Conservation (phyloP, 306 rosid genomes). For the Corylus heterophylla region DNA sequence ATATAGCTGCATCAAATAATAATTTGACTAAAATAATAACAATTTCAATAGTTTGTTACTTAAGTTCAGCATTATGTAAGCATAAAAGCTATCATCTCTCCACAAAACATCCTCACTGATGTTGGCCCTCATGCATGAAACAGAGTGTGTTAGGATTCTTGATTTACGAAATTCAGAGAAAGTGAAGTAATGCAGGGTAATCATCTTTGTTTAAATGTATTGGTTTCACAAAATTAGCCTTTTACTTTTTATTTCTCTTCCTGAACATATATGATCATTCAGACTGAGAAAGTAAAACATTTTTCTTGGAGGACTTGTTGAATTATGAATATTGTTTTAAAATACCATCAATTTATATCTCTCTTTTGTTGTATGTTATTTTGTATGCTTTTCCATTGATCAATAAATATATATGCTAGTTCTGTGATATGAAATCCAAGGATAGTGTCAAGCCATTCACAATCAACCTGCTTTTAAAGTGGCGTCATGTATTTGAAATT, state of each 20-base stretch:
- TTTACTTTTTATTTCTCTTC: not conserved
- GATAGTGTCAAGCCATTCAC: not conserved
- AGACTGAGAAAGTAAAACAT: not conserved
- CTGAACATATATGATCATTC: not conserved
- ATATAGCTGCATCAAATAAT: not conserved
- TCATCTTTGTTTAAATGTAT: not conserved
- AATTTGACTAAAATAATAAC: not conserved
- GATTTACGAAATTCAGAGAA: not conserved
- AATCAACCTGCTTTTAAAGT: conserved; percentile 8
- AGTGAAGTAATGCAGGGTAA: not conserved
- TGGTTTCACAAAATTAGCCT: not conserved
- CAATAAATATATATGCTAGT: not conserved
- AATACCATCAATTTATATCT: not conserved
- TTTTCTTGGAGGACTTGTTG: not conserved
- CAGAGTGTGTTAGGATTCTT: not conserved
- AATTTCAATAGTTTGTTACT: too few species aligned
- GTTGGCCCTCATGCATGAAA: not conserved
- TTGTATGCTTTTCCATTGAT: not conserved
- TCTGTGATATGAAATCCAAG: not conserved
- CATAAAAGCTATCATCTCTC: too few species aligned
- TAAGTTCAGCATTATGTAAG: too few species aligned
- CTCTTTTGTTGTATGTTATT: not conserved
- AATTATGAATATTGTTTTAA: not conserved
- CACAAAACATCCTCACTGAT: not conserved
- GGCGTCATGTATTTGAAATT: not conserved